phyloP scores from a whole-genome alignment of 2,329 filamentous ascomycete species.

The Claviceps lovelessii region DNA sequence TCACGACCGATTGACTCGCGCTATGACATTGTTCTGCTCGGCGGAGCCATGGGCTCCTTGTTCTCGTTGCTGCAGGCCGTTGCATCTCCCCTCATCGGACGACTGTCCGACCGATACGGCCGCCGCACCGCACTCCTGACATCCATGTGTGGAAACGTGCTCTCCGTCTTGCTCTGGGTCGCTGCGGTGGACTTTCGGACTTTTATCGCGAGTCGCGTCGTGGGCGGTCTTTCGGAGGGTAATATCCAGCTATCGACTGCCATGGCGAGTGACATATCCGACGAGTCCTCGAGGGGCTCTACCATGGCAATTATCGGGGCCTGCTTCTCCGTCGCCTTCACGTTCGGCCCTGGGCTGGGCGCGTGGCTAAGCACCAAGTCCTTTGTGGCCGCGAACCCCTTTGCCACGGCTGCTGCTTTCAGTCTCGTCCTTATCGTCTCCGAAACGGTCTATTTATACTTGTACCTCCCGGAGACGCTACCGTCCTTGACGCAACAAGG shows the following conservation, averaged over 20 bases:
- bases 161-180: conserved; percentile 90
- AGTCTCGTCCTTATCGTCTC: conserved; percentile 70
- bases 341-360: conserved; percentile 83
- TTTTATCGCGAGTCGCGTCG: conserved; percentile 81
- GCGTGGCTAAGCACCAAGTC: conserved; percentile 69
- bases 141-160: conserved; percentile 85
- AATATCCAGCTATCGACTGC: conserved; percentile 94
- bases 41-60: conserved; percentile 81
- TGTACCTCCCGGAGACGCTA: conserved; percentile 73
- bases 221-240: conserved; percentile 88
- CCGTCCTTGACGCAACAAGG: conserved; percentile 36
- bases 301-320: conserved; percentile 95
- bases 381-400: conserved; percentile 74
- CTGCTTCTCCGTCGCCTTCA: conserved; percentile 95
- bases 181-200: conserved; percentile 87
- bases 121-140: conserved; percentile 74
- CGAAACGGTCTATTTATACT: conserved; percentile 81
- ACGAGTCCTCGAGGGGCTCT: conserved; percentile 66
- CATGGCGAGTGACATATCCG: conserved; percentile 91
- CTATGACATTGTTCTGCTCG: conserved; percentile 92
- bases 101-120: conserved; percentile 76
- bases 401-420: conserved; percentile 81
- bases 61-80: conserved; percentile 87
- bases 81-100: conserved; percentile 81
- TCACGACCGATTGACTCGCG: conserved; percentile 83